Conservation (phyloP, 2,329 filamentous ascomycete species). For the Diaporthe capsici region DNA sequence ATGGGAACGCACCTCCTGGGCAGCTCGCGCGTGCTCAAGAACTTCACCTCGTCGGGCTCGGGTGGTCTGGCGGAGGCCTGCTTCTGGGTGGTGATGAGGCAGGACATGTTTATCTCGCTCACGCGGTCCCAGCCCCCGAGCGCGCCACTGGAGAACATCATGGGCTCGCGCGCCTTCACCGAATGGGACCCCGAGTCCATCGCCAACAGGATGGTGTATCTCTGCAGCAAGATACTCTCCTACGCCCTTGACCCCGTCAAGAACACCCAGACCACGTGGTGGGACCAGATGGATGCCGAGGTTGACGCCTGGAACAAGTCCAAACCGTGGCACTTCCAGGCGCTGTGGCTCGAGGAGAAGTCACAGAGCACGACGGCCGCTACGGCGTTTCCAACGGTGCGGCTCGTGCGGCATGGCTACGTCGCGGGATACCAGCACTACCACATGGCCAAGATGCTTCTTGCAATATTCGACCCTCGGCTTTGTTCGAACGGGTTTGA, state of each 20-base stretch:
- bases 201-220: constrained; percentile 48
- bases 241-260: constrained; percentile 51
- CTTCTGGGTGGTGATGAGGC: constrained; percentile 63
- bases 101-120: constrained; percentile 63
- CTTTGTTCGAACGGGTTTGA: constrained; percentile 46
- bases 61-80: constrained; percentile 58
- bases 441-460: constrained; percentile 56
- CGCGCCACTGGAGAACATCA: constrained; percentile 54
- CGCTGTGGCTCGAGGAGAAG: constrained; percentile 10
- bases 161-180: constrained; percentile 45
- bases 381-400: constrained; percentile 40
- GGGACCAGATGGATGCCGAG: constrained; percentile 45
- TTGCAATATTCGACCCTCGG: constrained; percentile 55
- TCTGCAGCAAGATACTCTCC: constrained; percentile 51
- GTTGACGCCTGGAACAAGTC: constrained; percentile 46
- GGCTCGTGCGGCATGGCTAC: constrained; percentile 41
- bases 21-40: constrained; percentile 47
- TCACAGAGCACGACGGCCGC: not conserved
- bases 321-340: constrained; percentile 39
- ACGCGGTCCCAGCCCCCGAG: constrained; percentile 55
- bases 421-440: constrained; percentile 57
- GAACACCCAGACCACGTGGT: constrained; percentile 44
- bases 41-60: constrained; percentile 44
- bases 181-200: constrained; percentile 46
- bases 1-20: constrained; percentile 48